Evolutionary conservation across 306 rosid species (phyloP).

Genomic region (Gleditsia sinensis): DNA sequence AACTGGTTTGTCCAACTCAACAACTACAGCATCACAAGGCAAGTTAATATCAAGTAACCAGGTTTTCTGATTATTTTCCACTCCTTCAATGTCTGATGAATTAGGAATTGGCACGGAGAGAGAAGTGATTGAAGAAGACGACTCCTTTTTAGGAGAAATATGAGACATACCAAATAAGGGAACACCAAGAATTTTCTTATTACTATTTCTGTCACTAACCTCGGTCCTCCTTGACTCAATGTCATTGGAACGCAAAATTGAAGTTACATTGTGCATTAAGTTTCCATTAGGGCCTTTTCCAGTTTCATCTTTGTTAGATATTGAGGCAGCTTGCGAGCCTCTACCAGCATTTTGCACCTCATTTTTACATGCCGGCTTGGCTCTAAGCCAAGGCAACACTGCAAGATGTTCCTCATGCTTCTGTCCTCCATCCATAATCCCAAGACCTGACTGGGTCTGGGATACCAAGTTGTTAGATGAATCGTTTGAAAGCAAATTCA

Average conservation of each 20-base stretch:
- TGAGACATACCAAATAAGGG: conserved; percentile 60
- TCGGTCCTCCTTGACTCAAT: conserved; percentile 51
- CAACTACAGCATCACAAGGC: conserved; percentile 66
- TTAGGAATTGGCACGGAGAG: conserved; percentile 42
- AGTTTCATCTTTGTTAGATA: conserved; percentile 46
- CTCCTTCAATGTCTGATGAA: conserved; percentile 39
- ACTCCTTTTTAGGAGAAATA: conserved; percentile 58
- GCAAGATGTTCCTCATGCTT: conserved; percentile 56
- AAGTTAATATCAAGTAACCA: conserved; percentile 72
- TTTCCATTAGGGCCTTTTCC: conserved; percentile 43
- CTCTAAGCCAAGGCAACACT: conserved; percentile 74
- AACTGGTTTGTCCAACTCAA: conserved; percentile 51
- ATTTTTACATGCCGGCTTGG: conserved; percentile 50
- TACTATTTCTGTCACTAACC: conserved; percentile 45
- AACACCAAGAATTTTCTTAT: conserved; percentile 65
- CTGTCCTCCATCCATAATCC: conserved; percentile 45
- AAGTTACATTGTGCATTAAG: conserved; percentile 43
- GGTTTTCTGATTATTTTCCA: conserved; percentile 44
- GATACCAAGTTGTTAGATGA: conserved; percentile 49
- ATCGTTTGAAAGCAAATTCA: conserved; percentile 66
- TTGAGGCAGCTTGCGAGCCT: conserved; percentile 42
- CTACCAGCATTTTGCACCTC: conserved; percentile 45
- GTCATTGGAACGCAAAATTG: conserved; percentile 50
- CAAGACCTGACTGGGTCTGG: conserved; percentile 39
- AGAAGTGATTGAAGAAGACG: conserved; percentile 51